These are phyloP conservation scores for Hylodesmum podocarpum DNA, from an alignment of 306 rosid genomes.

Conservation along the genomic window DNA sequence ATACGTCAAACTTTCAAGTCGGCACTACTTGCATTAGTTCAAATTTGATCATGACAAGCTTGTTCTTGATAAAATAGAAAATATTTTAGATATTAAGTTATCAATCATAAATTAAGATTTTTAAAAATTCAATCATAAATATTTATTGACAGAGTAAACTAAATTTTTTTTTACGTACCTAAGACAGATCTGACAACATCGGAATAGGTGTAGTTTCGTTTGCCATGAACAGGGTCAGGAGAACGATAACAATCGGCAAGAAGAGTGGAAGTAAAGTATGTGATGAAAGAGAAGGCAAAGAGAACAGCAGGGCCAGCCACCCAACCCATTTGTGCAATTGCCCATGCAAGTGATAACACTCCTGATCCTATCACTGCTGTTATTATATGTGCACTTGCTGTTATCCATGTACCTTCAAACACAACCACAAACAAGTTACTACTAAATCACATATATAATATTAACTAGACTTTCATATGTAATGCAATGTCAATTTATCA, in stretches of 20 bases:
- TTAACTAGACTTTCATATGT: no score
- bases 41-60: background rate
- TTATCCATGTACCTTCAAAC: conserved; percentile 81
- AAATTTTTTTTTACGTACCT: conserved; percentile 57
- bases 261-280: conserved; percentile 92
- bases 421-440: background rate
- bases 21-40: background rate
- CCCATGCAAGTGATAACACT: conserved; percentile 92
- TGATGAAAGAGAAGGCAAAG: conserved; percentile 77
- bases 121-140: no score
- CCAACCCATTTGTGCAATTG: conserved; percentile 95
- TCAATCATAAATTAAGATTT: background rate
- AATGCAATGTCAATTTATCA: no score
- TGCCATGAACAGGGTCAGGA: conserved; percentile 85
- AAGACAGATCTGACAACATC: conserved; percentile 67
- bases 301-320: conserved; percentile 83
- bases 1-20: background rate
- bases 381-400: conserved; percentile 96
- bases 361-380: conserved; percentile 99
- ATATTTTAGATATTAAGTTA: no score
- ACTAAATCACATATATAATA: background rate
- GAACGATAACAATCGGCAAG: conserved; percentile 83
- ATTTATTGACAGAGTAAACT: no score
- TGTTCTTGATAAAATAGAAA: no score
- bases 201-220: conserved; percentile 87